phyloP scores from a whole-genome alignment of 1,284 basidiomycete species.

The Rhodofomes roseus region DNA sequence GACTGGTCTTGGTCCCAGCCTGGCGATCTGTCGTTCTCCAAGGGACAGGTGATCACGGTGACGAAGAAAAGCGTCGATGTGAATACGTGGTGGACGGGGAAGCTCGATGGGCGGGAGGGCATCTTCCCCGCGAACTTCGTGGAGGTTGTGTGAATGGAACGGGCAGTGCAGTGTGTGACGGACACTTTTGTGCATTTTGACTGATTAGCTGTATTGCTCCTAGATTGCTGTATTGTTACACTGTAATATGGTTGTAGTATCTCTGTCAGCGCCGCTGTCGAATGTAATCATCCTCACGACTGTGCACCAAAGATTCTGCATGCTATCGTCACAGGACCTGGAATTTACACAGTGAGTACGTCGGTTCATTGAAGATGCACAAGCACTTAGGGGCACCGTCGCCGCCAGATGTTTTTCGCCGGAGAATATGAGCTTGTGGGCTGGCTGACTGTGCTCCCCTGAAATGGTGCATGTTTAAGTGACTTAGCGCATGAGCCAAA shows the following conservation, averaged over 20 bases:
- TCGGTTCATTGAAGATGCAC: too few relatives aligned
- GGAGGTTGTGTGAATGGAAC: conserved; percentile 35
- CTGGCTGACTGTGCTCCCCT: neutral
- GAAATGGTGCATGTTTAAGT: neutral
- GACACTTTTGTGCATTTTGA: neutral
- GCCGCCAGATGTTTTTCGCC: too few relatives aligned
- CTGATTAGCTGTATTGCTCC: neutral
- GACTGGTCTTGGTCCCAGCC: conserved; percentile 34
- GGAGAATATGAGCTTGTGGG: neutral
- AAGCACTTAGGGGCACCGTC: too few relatives aligned
- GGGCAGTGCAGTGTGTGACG: neutral
- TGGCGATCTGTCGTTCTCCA: conserved; percentile 83
- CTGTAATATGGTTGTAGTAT: neutral
- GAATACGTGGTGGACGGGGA: conserved; percentile 82
- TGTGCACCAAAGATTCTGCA: too few relatives aligned
- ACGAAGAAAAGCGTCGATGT: conserved; percentile 71
- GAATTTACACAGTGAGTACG: too few relatives aligned
- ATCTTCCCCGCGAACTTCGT: conserved; percentile 57
- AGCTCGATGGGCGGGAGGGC: conserved; percentile 38
- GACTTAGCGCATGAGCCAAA: neutral
- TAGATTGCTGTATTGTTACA: conserved; percentile 2
- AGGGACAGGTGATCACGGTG: conserved; percentile 79
- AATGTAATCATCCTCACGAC: neutral
- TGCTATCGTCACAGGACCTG: too few relatives aligned
- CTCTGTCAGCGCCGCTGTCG: neutral